Evolutionary conservation across 257 asterid genomes (phyloP), one percentile per base, ranked within the genome.

Genomic region (Oldenlandia corymbosa): DNA sequence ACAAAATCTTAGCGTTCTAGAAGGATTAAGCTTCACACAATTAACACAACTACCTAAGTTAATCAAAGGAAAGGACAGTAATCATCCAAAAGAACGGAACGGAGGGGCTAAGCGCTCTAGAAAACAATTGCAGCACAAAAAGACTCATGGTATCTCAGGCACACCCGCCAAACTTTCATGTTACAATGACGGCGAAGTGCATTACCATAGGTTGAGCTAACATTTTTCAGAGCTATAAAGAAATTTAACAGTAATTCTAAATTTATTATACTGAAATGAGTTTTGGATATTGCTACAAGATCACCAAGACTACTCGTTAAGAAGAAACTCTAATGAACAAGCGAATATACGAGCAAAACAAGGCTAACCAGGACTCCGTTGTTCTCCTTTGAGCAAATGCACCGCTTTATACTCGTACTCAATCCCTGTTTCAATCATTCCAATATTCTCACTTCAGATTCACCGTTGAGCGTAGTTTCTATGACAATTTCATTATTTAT

Each of bases 321-420:
- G 21, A 47, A 10, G 26, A 47, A 47, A 17, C 31, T n/a, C 41
- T 18, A 27, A 50, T 31, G 10, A 48, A 31, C 48, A 21, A 37
- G 8, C 18, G 2, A 21, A 10, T 26, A 26, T 42, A 17, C 54
- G 3, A 10, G 5, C 4, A 30, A 56, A 30, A 37, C 46, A 31
- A 31, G 65, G 43, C 80, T 34, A 73, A 90, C 97, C 95, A 66
- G 95, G 91, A 24, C 79, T 65, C 62, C 55, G 74, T 0, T 90
- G 88, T 45, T 90, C 94, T 66, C 94, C 97, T 71, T 81, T 80
- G 65, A 87, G 85, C 85, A 90, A 77, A 80, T 87, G 67, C 65
- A 90, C 68, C 18, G 95, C 72, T 77, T 80, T 72, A 73, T 87
- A 87, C 72, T 90, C 95, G 67, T 85, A 87, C 5, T 81, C 88